Evolutionary conservation across 306 rosid species (phyloP).

Genomic region (Hippophae rhamnoides): DNA sequence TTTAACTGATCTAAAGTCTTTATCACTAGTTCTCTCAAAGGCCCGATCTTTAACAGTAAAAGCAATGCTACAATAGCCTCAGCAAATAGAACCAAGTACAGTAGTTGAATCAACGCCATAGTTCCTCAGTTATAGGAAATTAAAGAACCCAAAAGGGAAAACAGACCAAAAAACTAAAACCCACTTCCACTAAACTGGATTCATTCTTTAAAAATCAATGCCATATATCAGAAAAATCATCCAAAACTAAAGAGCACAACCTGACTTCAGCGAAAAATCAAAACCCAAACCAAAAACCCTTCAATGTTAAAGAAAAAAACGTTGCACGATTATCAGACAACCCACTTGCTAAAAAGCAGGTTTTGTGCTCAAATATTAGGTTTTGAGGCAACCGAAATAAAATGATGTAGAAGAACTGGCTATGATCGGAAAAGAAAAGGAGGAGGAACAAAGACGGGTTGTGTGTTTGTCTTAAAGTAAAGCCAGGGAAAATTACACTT

Average conservation of each 20-base stretch:
- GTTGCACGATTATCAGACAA: too few species aligned
- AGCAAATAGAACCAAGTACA: constrained; percentile 70
- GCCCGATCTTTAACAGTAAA: constrained; percentile 75
- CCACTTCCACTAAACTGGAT: constrained; percentile 3
- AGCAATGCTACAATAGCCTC: constrained; percentile 65
- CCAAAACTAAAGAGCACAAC: not conserved
- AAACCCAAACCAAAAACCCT: too few species aligned
- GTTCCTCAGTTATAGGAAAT: constrained; percentile 13
- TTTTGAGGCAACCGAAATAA: too few species aligned
- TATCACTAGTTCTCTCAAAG: constrained; percentile 79
- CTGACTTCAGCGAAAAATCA: too few species aligned
- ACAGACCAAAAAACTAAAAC: not conserved
- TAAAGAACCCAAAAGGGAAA: constrained; percentile 3
- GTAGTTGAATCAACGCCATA: constrained; percentile 62
- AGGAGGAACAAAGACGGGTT: too few species aligned
- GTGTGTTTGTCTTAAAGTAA: too few species aligned
- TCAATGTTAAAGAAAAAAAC: too few species aligned
- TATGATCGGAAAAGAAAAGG: too few species aligned
- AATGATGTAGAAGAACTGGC: too few species aligned
- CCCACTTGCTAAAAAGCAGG: too few species aligned
- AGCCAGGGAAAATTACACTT: too few species aligned
- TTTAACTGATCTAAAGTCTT: constrained; percentile 82
- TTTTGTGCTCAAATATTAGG: too few species aligned
- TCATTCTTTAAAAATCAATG: constrained; percentile 10
- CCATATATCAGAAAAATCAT: constrained; percentile 1